These are phyloP conservation scores for Phytophthora quininea DNA, from an alignment of 352 stramenopile genomes.

Conservation along the genomic window DNA sequence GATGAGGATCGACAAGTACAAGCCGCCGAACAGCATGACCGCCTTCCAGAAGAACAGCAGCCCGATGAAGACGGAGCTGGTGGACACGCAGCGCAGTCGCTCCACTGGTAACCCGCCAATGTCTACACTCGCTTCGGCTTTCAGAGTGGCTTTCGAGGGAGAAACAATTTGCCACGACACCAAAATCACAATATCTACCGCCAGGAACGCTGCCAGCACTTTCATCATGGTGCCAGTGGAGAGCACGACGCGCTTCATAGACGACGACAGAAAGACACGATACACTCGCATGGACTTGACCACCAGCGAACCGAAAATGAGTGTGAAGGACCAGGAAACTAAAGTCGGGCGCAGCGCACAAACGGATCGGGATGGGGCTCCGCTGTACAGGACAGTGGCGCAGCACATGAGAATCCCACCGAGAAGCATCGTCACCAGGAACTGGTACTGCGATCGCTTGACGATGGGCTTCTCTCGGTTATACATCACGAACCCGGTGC, in stretches of 20 bases:
- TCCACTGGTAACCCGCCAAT: slow-evolving; percentile 35
- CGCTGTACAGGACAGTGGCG: slow-evolving; percentile 35
- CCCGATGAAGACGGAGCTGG: slow-evolving; percentile 56
- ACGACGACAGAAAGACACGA: slow-evolving; percentile 36
- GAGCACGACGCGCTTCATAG: slow-evolving; percentile 34
- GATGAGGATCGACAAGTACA: slow-evolving; percentile 67
- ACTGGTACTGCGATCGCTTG: slow-evolving; percentile 54
- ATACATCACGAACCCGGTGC: slow-evolving; percentile 17
- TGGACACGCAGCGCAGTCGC: slow-evolving; percentile 38
- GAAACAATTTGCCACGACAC: slow-evolving; percentile 38
- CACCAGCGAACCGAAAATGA: slow-evolving; percentile 40
- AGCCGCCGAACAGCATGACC: slow-evolving; percentile 43
- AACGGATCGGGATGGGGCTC: slow-evolving; percentile 28
- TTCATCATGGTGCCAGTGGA: slow-evolving; percentile 3
- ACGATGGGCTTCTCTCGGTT: slow-evolving; percentile 39
- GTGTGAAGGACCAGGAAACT: slow-evolving; percentile 37
- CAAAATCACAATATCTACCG: slow-evolving; percentile 18
- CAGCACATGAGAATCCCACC: slow-evolving; percentile 46
- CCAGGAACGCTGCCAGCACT: slow-evolving; percentile 6
- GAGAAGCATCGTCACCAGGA: slow-evolving; percentile 45
- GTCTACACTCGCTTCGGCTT: slow-evolving; percentile 17
- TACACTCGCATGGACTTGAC: slow-evolving; percentile 52
- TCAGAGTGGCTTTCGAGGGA: slow-evolving; percentile 33
- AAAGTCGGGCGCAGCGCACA: slow-evolving; percentile 33
- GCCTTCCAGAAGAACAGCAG: slow-evolving; percentile 68